Evolutionary conservation across 1,139 yeast species (phyloP).

Genomic region (Nakaseomyces uthaithaninus): DNA sequence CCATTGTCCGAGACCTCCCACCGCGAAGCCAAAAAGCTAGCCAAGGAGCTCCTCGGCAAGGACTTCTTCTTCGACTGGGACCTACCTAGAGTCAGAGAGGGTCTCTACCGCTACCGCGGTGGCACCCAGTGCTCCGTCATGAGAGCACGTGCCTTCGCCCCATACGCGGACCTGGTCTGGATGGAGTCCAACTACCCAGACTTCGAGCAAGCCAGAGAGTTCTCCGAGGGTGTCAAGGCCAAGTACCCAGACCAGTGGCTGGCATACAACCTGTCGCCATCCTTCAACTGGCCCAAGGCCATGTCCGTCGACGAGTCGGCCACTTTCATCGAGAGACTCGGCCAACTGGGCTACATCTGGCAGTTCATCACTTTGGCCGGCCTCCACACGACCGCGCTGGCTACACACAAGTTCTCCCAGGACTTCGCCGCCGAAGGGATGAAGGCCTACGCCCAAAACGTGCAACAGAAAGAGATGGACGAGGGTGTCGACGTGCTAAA

Average conservation of each 20-base stretch:
- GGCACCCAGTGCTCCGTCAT: conserved; percentile 97
- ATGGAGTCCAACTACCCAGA: conserved; percentile 98
- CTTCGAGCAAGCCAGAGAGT: conserved; percentile 86
- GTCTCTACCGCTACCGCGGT: conserved; percentile 92
- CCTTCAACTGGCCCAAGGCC: conserved; percentile 96
- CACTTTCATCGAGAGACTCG: conserved; percentile 82
- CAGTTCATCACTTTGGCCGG: conserved; percentile 98
- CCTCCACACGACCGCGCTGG: conserved; percentile 90
- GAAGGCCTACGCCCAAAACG: conserved; percentile 87
- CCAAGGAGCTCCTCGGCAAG: conserved; percentile 68
- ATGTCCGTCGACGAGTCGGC: conserved; percentile 84
- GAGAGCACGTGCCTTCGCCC: conserved; percentile 94
- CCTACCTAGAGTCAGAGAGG: conserved; percentile 91
- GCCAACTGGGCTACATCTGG: conserved; percentile 91
- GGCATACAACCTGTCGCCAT: conserved; percentile 92
- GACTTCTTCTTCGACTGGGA: conserved; percentile 95
- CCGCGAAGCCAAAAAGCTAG: conserved; percentile 72
- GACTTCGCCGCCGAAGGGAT: conserved; percentile 77
- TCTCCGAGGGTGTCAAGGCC: conserved; percentile 82
- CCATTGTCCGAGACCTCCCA: conserved; percentile 72
- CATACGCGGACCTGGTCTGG: conserved; percentile 95
- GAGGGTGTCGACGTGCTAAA: conserved; percentile 89
- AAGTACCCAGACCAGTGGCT: conserved; percentile 87
- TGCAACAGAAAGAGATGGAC: conserved; percentile 85
- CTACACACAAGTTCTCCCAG: conserved; percentile 77